Evolutionary conservation across 2,329 filamentous ascomycete genomes (phyloP).

Genomic region (Paracamarosporium sp.): DNA sequence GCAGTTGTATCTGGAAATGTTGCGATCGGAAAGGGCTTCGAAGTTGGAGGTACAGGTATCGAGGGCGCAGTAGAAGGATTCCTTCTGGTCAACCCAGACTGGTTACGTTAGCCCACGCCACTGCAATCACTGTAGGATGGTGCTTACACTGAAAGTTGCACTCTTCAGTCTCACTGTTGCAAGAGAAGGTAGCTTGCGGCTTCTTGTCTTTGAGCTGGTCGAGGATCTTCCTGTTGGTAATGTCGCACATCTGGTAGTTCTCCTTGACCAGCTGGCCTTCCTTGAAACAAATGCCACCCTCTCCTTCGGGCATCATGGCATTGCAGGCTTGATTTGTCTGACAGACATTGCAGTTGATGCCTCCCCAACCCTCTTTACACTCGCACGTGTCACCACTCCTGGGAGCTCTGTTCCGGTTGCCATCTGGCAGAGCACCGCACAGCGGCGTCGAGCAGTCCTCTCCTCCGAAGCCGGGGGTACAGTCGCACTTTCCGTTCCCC

Average conservation of each 20-base stretch:
- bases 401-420: conserved; percentile 74
- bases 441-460: conserved; percentile 92
- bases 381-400: conserved; percentile 75
- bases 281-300: conserved; percentile 89
- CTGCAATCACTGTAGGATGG: not conserved
- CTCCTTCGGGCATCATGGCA: conserved; percentile 81
- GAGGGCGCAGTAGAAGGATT: conserved; percentile 96
- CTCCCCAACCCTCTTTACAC: conserved; percentile 92
- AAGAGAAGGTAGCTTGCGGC: conserved; percentile 94
- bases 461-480: conserved; percentile 89
- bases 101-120: conserved; percentile 32
- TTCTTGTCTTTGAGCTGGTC: conserved; percentile 83
- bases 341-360: conserved; percentile 97
- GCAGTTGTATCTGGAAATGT: conserved; percentile 85
- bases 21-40: conserved; percentile 72
- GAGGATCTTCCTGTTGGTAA: conserved; percentile 94
- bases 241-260: conserved; percentile 97
- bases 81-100: conserved; percentile 94
- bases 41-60: conserved; percentile 78
- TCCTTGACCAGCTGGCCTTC: conserved; percentile 89
- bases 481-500: conserved; percentile 90
- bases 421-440: conserved; percentile 86
- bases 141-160: conserved; percentile 93
- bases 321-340: conserved; percentile 82
- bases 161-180: conserved; percentile 73